Base-by-base conservation (phyloP, 2,329 filamentous ascomycete species). In the Penicillium sp. region DNA sequence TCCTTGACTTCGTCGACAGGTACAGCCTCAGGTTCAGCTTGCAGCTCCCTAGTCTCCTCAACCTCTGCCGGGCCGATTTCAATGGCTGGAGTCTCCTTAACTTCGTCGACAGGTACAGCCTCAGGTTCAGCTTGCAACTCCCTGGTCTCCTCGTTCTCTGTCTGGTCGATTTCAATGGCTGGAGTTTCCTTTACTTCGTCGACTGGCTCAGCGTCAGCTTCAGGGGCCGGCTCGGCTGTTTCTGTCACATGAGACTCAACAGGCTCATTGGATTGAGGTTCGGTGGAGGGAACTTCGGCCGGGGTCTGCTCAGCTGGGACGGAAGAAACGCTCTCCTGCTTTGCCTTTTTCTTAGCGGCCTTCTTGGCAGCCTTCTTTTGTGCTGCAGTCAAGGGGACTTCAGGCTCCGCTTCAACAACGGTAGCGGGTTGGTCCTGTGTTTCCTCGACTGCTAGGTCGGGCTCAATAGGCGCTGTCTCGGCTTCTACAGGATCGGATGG, bases 321-420 rank as follows among this genome's bases (percentile, higher is more conserved):
- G 13, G 57, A 61, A 48, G 56, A 55, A 26, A 59, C 39, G 48
- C 56, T 60, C 45, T 65, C 47, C 26, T 60, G 56, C 46, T 63
- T 63, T 24, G 53, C 52, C 59, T 65, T 66, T 57, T 63, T 64
- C 33, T 66, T 65, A 47, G 65, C 64, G 39, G 63, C 68, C 57
- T 78, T 79, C 66, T 77, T 77, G 16, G 66, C 67, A 57, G 74
- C 77, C 55, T 70, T 73, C 58, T 67, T 68, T 39, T 66, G 60
- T 0, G 64, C 60, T 5, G 64, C 33, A 6, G 63, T 67, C 55
- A 66, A 48, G 16, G 56, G 46, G 3, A 53, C 54, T 41, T 65
- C 63, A 35, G 59, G 33, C 43, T 64, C 59, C 10, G 53, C 37
- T 22, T 59, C 61, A 24, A 31, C 41, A 22, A 61, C 56, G 24